Evolutionary conservation across 441 rosid genomes (phyloP), one percentile per base, ranked within the genome.

Genomic region (Manihot esculenta): DNA sequence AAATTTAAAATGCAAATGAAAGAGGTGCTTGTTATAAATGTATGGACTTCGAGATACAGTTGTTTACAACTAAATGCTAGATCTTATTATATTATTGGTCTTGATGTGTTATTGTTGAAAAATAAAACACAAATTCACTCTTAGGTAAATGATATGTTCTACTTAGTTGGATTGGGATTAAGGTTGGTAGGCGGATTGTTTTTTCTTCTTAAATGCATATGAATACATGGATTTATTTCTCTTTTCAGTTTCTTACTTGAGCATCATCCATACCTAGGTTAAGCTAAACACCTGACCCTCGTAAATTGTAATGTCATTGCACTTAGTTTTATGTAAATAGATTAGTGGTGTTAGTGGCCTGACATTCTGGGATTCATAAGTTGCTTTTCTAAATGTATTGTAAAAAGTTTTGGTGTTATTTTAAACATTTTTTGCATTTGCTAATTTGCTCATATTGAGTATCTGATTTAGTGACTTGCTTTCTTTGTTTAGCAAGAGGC

Each of bases 401-500:
- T 33, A 7, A 10, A 24, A 23, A 48, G 60, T 9, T 42, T 47
- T 5, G 30, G 20, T 69, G 10, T 38, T 70, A 20, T 14, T 24
- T 15, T 14, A 20, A 23, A 14, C 20, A 21, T 26, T 27, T 9
- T 59, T 30, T 38, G 26, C 35, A 60, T 48, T 55, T 70, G 20
- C 53, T 70, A 24, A 14, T 13, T 33, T 59, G 26, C 14, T 6
- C 68, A 67, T 21, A 2, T 20, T 41, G 47, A 62, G 68, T 72
- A 17, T 72, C 41, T 63, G 49, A 42, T 53, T 72, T 38, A 35
- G 50, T 50, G 50, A 27, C 70, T 78, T 27, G 63, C 49, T 57
- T 62, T 60, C 20, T 70, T 79, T 61, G 66, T 44, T 70, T 82
- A 90, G 98, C 83, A 83, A 83, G 92, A 89, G 79, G 90, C 76